Evolutionary conservation across 1,284 basidiomycete species (phyloP).

Genomic region (Agroathelia rolfsii): DNA sequence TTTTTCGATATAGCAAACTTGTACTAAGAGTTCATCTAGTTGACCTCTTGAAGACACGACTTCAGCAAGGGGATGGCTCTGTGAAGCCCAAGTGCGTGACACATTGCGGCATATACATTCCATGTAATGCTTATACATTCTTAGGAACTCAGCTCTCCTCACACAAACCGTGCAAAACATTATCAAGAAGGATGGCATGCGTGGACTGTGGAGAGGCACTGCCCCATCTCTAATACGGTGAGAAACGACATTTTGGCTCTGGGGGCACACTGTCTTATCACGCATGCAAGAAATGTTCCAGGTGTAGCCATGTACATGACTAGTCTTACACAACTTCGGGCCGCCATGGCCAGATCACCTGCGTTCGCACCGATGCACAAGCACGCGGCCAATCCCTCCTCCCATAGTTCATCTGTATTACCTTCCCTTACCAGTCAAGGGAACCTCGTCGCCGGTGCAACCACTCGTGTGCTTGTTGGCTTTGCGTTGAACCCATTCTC

Average conservation of each 20-base stretch:
- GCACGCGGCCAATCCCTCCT: conserved; percentile 14
- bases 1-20: conserved; percentile 2
- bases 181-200: conserved; percentile 47
- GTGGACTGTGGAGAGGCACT: conserved; percentile 83
- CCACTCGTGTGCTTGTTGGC: conserved; percentile 78
- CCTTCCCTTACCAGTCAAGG: conserved; percentile 73
- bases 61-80: conserved; percentile 65
- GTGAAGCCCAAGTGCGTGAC: conserved; percentile 24
- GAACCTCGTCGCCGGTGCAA: conserved; percentile 85
- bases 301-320: conserved; percentile 93
- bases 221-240: conserved; percentile 71
- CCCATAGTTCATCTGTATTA: conserved; percentile 43
- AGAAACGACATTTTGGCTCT: conserved; percentile 3
- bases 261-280: conserved; percentile 1
- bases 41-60: conserved; percentile 80
- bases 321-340: conserved; percentile 69
- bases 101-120: conserved; percentile 5
- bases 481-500: conserved; percentile 90
- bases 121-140: conserved; percentile 3
- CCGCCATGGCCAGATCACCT: conserved; percentile 55
- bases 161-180: conserved; percentile 49
- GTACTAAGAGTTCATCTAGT: conserved; percentile 33
- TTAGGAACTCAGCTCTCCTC: conserved; percentile 31
- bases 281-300: conserved; percentile 68
- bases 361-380: conserved; percentile 41